Conservation (phyloP, 257 asterid genomes). For the Capsicum chinense region DNA sequence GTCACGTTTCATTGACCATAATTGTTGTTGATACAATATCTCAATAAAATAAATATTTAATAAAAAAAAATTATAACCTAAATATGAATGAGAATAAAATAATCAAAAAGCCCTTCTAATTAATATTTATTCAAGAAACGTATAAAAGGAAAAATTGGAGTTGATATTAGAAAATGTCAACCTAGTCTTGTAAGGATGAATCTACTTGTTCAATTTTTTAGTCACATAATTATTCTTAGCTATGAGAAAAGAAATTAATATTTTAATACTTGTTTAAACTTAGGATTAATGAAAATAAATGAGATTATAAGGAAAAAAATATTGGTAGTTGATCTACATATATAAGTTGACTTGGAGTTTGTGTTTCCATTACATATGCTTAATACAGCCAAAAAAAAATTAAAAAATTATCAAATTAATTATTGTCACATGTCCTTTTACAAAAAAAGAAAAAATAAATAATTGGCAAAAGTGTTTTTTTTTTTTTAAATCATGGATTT, state of each 20-base stretch:
- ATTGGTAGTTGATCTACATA: neutral
- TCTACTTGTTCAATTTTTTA: neutral
- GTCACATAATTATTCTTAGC: neutral
- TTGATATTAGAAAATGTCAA: neutral
- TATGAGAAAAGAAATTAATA: neutral
- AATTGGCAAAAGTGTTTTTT: too few relatives aligned
- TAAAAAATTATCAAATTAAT: neutral
- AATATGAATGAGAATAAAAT: neutral
- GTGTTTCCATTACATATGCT: neutral
- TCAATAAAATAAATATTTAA: neutral
- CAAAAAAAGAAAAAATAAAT: neutral
- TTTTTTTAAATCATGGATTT: too few relatives aligned
- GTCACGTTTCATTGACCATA: slow-evolving; percentile 18
- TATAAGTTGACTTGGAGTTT: neutral
- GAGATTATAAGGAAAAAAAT: neutral
- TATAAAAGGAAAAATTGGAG: neutral
- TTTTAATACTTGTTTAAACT: neutral
- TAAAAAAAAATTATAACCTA: neutral
- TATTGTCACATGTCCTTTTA: neutral
- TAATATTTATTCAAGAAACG: accelerated
- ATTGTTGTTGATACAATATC: too few relatives aligned
- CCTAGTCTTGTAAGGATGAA: neutral
- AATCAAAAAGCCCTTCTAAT: accelerated
- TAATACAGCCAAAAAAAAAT: neutral
- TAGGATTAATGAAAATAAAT: neutral